These are phyloP conservation scores for Corchorus olitorius DNA, from an alignment of 345 rosid species.

Conservation along the genomic window DNA sequence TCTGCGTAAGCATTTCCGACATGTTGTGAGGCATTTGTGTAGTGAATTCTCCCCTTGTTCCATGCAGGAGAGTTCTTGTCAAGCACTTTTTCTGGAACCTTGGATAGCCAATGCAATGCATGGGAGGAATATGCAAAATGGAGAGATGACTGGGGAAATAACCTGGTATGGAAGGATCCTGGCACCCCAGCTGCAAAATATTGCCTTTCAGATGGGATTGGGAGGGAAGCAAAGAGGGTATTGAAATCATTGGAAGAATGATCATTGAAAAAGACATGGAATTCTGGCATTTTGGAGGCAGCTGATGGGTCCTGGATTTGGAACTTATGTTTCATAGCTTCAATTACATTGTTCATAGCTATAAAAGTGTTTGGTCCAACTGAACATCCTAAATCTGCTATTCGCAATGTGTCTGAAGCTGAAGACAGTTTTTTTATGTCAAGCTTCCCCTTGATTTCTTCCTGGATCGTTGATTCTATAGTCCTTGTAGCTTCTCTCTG, in stretches of 20 bases:
- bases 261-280: slow-evolving; percentile 40
- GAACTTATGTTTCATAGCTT: slow-evolving; percentile 18
- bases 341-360: too few species aligned
- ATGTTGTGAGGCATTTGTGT: slow-evolving; percentile 13
- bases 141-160: slow-evolving; percentile 44
- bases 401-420: slow-evolving; percentile 30
- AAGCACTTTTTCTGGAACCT: slow-evolving; percentile 30
- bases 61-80: slow-evolving; percentile 18
- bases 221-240: too few species aligned
- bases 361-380: too few species aligned
- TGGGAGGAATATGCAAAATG: slow-evolving; percentile 39
- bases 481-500: slow-evolving; percentile 41
- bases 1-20: slow-evolving; percentile 30
- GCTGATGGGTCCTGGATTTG: slow-evolving; percentile 15
- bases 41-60: slow-evolving; percentile 29
- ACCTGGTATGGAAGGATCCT: slow-evolving; percentile 41
- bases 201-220: too few species aligned
- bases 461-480: slow-evolving; percentile 37
- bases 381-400: slow-evolving; percentile 24
- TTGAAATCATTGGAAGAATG: too few species aligned
- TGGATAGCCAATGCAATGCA: slow-evolving; percentile 34
- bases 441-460: slow-evolving; percentile 42
- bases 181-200: slow-evolving; percentile 43
- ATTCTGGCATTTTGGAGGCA: slow-evolving; percentile 24
- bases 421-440: slow-evolving; percentile 38